Conservation (phyloP, 2,329 filamentous ascomycete genomes). For the Diaporthe longicolla region DNA sequence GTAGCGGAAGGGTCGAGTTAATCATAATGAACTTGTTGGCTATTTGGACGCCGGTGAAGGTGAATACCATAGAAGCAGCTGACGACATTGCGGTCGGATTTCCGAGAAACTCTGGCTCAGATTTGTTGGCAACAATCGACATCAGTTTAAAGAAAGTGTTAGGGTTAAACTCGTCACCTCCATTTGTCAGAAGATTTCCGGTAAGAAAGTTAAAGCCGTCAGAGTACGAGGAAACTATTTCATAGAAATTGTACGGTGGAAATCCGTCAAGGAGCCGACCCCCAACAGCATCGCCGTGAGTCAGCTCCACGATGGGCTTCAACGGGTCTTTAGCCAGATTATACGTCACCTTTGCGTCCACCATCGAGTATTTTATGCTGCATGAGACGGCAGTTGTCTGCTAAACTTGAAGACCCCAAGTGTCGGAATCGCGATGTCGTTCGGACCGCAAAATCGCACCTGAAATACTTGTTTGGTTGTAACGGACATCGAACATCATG, state of each 20-base stretch:
- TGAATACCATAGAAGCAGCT: neutral
- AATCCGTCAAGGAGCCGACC: neutral
- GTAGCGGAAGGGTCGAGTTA: too few relatives aligned
- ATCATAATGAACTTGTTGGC: too few relatives aligned
- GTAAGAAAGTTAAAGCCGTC: neutral
- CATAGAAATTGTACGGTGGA: neutral
- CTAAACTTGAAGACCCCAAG: neutral
- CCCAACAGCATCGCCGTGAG: neutral
- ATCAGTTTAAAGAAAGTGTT: neutral
- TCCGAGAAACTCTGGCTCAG: neutral
- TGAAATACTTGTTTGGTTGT: neutral
- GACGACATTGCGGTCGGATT: neutral
- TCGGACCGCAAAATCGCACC: neutral
- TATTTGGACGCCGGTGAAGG: too few relatives aligned
- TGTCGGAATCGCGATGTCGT: neutral
- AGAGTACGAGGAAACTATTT: neutral
- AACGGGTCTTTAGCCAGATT: neutral
- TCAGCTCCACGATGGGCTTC: neutral
- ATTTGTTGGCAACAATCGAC: neutral
- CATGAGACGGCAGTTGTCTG: neutral
- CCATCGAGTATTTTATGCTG: neutral
- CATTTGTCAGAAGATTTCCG: neutral
- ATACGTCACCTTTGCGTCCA: neutral
- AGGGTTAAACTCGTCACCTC: neutral
- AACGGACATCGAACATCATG: neutral